Conservation (phyloP, 2,329 filamentous ascomycete genomes). For the Phyllosticta citriasiana region DNA sequence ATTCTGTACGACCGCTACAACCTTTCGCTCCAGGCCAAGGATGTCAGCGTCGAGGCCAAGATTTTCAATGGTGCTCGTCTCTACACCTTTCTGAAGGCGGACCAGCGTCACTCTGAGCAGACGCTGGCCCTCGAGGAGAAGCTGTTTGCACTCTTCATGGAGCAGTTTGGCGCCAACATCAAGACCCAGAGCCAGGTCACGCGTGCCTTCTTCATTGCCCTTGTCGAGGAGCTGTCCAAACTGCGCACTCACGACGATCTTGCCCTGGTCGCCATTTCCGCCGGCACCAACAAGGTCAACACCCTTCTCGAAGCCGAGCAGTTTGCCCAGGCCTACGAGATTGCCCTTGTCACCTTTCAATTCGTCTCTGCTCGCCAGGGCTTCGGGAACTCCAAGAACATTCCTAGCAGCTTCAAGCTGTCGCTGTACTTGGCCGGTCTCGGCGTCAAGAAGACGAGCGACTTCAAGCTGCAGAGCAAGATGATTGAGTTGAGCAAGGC, state of each 20-base stretch:
- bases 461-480: constrained; percentile 27
- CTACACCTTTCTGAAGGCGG: constrained; percentile 17
- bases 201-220: constrained; percentile 10
- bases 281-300: constrained; percentile 6
- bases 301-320: constrained; percentile 18
- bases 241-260: constrained; percentile 7
- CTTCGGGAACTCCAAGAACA: constrained; percentile 22
- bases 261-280: neutral
- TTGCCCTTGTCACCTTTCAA: constrained; percentile 24
- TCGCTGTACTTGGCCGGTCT: constrained; percentile 24
- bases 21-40: constrained; percentile 23
- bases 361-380: constrained; percentile 23
- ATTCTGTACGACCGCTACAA: constrained; percentile 25
- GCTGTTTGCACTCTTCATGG: constrained; percentile 7
- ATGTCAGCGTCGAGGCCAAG: constrained; percentile 26
- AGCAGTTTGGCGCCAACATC: constrained; percentile 6
- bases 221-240: constrained; percentile 6
- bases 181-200: constrained; percentile 5
- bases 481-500: constrained; percentile 30
- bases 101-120: constrained; percentile 3
- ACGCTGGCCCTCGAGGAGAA: constrained; percentile 3
- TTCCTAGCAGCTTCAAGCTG: constrained; percentile 30
- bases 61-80: constrained; percentile 23
- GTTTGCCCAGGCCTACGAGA: constrained; percentile 24
- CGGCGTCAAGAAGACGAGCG: constrained; percentile 17